These are phyloP conservation scores for Sutorius eximius DNA, from an alignment of 1,284 basidiomycete species.

Conservation along the genomic window DNA sequence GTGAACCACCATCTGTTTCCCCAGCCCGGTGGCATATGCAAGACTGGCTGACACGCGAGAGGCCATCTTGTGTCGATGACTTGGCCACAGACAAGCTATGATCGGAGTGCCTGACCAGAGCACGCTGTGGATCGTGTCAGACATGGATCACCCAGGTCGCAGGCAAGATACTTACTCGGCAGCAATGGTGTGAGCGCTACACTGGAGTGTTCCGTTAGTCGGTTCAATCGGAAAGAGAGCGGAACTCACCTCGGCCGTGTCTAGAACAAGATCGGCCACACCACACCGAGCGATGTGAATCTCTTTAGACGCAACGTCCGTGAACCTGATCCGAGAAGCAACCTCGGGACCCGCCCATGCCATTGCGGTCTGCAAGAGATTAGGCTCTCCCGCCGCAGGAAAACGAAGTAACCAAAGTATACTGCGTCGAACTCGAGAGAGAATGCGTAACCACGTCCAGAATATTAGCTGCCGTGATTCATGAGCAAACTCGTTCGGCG, in stretches of 20 bases:
- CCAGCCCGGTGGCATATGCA: constrained; percentile 55
- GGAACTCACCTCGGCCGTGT: constrained; percentile 53
- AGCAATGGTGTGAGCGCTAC: constrained; percentile 64
- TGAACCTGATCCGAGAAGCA: constrained; percentile 55
- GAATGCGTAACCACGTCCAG: constrained; percentile 56
- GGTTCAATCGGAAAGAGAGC: neutral
- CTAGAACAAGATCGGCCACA: constrained; percentile 61
- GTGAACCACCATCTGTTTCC: constrained; percentile 53
- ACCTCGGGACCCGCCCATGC: constrained; percentile 56
- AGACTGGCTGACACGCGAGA: constrained; percentile 61
- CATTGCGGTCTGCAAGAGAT: constrained; percentile 49
- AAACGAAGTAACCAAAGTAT: constrained; percentile 65
- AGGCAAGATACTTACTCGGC: constrained; percentile 46
- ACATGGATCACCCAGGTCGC: neutral
- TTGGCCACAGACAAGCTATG: constrained; percentile 58
- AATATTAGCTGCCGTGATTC: constrained; percentile 42
- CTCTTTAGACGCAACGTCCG: constrained; percentile 56
- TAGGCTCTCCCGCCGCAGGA: constrained; percentile 53
- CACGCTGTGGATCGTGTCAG: constrained; percentile 38
- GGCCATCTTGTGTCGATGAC: constrained; percentile 59
- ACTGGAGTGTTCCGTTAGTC: constrained; percentile 33
- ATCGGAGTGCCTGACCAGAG: constrained; percentile 64
- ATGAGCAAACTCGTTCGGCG: constrained; percentile 4
- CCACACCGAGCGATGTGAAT: constrained; percentile 54
- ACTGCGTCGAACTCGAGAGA: constrained; percentile 50